Percentiles rank a stretch among this genome's conserved stretches.
Conservation (phyloP, 305 asterid genomes). For the Striga hermonthica region DNA sequence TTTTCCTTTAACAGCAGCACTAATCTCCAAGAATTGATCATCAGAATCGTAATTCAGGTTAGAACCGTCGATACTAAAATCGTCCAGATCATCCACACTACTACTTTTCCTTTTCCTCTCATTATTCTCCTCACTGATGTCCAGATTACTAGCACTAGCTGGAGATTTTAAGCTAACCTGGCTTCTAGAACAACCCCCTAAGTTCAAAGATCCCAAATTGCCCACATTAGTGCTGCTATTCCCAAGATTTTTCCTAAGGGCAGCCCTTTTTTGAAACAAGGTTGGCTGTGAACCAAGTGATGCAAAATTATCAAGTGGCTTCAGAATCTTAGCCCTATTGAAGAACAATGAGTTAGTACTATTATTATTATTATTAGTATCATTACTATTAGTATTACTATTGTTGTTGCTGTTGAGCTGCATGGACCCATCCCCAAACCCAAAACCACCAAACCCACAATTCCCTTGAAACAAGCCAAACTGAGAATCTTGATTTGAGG, state of each 20-base stretch:
- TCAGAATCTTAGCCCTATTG: conserved; percentile 59
- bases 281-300: conserved; percentile 75
- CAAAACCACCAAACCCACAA: conserved; percentile 46
- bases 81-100: conserved; percentile 65
- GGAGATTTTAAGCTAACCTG: conserved; percentile 33
- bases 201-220: conserved; percentile 44
- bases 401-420: conserved; percentile 20
- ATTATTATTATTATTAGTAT: background rate
- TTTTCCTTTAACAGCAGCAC: conserved; percentile 11
- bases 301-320: conserved; percentile 69
- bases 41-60: conserved; percentile 72
- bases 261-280: conserved; percentile 86
- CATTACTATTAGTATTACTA: background rate
- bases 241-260: conserved; percentile 63
- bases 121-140: conserved; percentile 34
- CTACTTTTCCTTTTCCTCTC: conserved; percentile 49
- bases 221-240: conserved; percentile 27
- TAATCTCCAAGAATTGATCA: conserved; percentile 53
- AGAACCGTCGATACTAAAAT: conserved; percentile 66
- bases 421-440: conserved; percentile 39
- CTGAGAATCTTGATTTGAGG: conserved; percentile 30
- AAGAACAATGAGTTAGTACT: conserved; percentile 29
- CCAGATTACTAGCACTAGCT: conserved; percentile 13
- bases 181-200: conserved; percentile 34
- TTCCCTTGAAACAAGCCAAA: conserved; percentile 41